A percentile compares a stretch with the other conserved stretches of the same genome.
phyloP scores from a whole-genome alignment of 1,139 yeast species.

The Pichia sp. region DNA sequence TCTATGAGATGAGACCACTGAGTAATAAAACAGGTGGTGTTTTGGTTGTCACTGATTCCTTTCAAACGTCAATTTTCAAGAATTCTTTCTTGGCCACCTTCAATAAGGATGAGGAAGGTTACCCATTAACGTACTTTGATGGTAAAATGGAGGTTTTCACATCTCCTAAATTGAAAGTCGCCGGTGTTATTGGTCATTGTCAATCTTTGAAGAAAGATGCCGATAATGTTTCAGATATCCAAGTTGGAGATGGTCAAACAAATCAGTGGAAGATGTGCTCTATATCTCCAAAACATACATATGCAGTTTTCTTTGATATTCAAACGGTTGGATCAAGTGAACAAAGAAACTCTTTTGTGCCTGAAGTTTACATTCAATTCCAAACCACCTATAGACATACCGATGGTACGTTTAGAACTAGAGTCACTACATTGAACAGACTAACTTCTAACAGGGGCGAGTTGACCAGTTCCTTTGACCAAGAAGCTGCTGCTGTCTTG shows the following conservation, averaged over 20 bases:
- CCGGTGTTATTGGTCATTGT: constrained; percentile 94
- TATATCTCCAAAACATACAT: constrained; percentile 79
- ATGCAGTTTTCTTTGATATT: constrained; percentile 85
- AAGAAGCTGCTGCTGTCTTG: constrained; percentile 96
- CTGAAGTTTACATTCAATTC: constrained; percentile 62
- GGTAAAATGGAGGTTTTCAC: constrained; percentile 84
- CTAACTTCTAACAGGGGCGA: constrained; percentile 33
- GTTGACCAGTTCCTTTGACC: constrained; percentile 72
- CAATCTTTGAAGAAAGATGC: constrained; percentile 61
- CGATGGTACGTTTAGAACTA: constrained; percentile 75
- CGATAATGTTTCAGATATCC: constrained; percentile 80
- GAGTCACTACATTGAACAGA: constrained; percentile 71
- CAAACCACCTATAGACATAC: constrained; percentile 77
- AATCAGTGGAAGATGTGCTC: constrained; percentile 83
- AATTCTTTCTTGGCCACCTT: constrained; percentile 88
- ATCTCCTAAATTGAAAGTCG: constrained; percentile 80
- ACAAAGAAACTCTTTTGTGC: constrained; percentile 37
- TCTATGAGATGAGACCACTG: constrained; percentile 90
- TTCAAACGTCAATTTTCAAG: constrained; percentile 93
- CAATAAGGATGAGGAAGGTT: constrained; percentile 81
- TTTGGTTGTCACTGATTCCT: constrained; percentile 85
- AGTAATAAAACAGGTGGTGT: constrained; percentile 93
- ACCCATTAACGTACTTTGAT: constrained; percentile 80
- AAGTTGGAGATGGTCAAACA: constrained; percentile 90
- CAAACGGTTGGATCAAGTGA: constrained; percentile 42